Conservation (phyloP, 208 protist genomes). For the Acanthamoeba rhysodes region DNA sequence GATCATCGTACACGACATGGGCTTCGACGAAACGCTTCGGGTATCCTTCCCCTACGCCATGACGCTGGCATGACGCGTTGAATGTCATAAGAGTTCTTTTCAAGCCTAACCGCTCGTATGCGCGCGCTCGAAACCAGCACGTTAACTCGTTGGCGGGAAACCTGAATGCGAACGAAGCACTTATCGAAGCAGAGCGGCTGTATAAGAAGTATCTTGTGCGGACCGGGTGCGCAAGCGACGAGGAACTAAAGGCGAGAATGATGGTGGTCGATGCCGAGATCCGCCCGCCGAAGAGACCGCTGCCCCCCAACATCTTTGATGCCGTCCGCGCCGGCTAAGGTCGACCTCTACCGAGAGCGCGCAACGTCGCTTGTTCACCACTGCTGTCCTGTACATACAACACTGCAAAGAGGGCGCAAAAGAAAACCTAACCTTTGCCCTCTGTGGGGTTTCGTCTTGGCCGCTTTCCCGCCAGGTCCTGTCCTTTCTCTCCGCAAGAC, state of each 20-base stretch:
- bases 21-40: conserved; percentile 52
- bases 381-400: too few relatives aligned
- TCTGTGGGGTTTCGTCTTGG: too few relatives aligned
- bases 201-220: conserved; percentile 57
- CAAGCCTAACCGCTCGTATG: not conserved
- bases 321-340: conserved; percentile 24
- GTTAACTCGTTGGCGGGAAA: conserved; percentile 39
- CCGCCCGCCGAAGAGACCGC: not conserved
- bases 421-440: too few relatives aligned
- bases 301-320: conserved; percentile 14
- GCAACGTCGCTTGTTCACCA: too few relatives aligned
- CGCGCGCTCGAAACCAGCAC: not conserved
- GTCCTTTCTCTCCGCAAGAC: too few relatives aligned
- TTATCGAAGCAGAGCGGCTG: conserved; percentile 34
- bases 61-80: not conserved
- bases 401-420: too few relatives aligned
- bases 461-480: too few relatives aligned
- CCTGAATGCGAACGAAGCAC: not conserved
- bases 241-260: conserved; percentile 23
- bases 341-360: too few relatives aligned
- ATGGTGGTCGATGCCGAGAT: conserved; percentile 25
- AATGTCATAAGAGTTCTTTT: too few relatives aligned
- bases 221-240: not conserved
- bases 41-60: not conserved
- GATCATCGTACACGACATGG: conserved; percentile 43